Base-by-base conservation (phyloP, 148 eudicot genomes). In the Rhododendron molle region DNA sequence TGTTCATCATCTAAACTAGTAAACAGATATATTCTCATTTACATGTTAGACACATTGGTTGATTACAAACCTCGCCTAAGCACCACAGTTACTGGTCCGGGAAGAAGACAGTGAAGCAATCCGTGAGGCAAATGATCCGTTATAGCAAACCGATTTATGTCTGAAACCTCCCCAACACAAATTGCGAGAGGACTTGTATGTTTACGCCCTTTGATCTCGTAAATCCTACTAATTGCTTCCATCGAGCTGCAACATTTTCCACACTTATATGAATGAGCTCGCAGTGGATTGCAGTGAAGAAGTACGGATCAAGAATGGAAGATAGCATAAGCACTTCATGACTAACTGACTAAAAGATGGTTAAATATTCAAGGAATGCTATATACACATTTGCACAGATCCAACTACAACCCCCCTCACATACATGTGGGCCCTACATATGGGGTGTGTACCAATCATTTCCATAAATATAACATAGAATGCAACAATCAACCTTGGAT, bases 41-140 rank as follows among this genome's bases (percentile, higher is more conserved):
- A 58, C 65, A 58, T 58, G 65, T 58, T 58, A 1, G 2, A 20
- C 71, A 62, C 30, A 62, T 9, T n/a, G 28, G 71, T 23, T 7
- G 74, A 80, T 32, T 5, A 88, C 90, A 83, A 83, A 97, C 98
- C 99, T 95, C 99, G 91, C 85, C 76, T 91, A 81, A 97, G 91
- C 74, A 97, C 94, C 81, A 95, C 90, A 80, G 99, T 97, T 54
- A 97, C 98, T 23, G 99, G 99, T 46, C 99, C 98, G 9, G 99
- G 99, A 85, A 97, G 98, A 47, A 97, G 98, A 77, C 88, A 72
- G 76, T 93, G 88, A 43, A 97, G 96, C 91, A 97, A 89, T 26
- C 94, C 91, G 49, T 60, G 90, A 21, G 99, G 99, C 86, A 97
- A 89, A 90, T 94, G 95, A 83, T 91, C 88, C 0, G 97, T 95